Conservation (phyloP, 75 land plant species). For the Cryptomeria japonica region DNA sequence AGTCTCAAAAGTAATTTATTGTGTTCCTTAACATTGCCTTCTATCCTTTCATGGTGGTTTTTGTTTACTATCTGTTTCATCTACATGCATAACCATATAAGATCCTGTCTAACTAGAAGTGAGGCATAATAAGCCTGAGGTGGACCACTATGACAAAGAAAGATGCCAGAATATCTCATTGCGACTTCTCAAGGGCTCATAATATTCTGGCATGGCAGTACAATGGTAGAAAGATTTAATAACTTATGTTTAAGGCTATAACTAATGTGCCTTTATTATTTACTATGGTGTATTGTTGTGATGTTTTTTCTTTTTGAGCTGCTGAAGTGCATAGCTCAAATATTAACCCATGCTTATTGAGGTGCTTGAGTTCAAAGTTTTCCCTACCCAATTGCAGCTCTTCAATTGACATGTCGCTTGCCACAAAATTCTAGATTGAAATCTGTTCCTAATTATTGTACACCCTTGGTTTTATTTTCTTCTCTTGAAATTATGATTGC, state of each 20-base stretch:
- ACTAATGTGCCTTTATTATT: not conserved
- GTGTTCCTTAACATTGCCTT: not conserved
- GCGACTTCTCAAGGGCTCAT: not conserved
- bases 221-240: not conserved
- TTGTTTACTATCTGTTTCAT: not conserved
- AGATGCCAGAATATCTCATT: not conserved
- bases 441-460: not conserved
- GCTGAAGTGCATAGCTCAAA: not conserved
- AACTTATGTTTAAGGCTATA: not conserved
- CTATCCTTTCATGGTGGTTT: not conserved
- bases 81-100: not conserved
- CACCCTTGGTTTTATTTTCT: not conserved
- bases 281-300: not conserved
- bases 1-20: not conserved
- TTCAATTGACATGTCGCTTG: not conserved
- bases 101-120: not conserved
- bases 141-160: not conserved
- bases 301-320: not conserved
- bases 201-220: not conserved
- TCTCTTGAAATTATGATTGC: not conserved
- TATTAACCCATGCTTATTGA: not conserved
- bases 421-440: not conserved
- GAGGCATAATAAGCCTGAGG: not conserved
- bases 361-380: not conserved
- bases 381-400: not conserved